These are phyloP conservation scores for Podaxis mareebaensis DNA, from an alignment of 768 basidiomycete genomes.

Conservation along the genomic window DNA sequence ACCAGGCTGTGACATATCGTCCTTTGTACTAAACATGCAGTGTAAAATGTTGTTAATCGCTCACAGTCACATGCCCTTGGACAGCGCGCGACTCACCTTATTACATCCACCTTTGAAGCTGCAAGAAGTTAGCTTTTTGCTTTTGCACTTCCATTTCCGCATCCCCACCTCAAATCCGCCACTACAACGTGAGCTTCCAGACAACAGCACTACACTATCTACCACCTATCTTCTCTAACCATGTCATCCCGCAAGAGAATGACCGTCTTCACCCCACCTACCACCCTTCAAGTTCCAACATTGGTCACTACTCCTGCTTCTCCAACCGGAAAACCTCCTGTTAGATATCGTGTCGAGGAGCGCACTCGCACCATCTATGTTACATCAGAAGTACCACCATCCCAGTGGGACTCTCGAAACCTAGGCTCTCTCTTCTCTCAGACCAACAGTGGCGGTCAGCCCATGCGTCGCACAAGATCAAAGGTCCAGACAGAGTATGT, in stretches of 20 bases:
- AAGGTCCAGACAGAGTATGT: slow-evolving; percentile 30
- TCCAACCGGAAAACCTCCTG: slow-evolving; percentile 35
- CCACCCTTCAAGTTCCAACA: slow-evolving; percentile 26
- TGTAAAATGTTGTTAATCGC: background rate
- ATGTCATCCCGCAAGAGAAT: slow-evolving; percentile 39
- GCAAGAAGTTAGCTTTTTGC: background rate
- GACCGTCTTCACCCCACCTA: slow-evolving; percentile 37
- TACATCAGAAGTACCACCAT: slow-evolving; percentile 42
- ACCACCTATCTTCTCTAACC: background rate
- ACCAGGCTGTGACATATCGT: background rate
- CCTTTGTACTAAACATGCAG: background rate
- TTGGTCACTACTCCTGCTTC: slow-evolving; percentile 16
- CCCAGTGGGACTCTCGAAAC: slow-evolving; percentile 42
- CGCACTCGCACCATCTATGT: slow-evolving; percentile 47
- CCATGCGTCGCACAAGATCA: slow-evolving; percentile 33
- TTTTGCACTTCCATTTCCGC: background rate
- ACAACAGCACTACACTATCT: slow-evolving; percentile 5
- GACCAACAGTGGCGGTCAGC: slow-evolving; percentile 31
- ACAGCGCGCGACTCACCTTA: background rate
- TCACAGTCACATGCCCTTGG: background rate
- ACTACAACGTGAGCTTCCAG: background rate
- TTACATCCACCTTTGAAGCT: background rate
- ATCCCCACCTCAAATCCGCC: background rate
- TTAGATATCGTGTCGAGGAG: slow-evolving; percentile 50
- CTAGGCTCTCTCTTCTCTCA: slow-evolving; percentile 41